Base-by-base conservation (phyloP, 495 filamentous ascomycete species). In the Terfezia claveryi region DNA sequence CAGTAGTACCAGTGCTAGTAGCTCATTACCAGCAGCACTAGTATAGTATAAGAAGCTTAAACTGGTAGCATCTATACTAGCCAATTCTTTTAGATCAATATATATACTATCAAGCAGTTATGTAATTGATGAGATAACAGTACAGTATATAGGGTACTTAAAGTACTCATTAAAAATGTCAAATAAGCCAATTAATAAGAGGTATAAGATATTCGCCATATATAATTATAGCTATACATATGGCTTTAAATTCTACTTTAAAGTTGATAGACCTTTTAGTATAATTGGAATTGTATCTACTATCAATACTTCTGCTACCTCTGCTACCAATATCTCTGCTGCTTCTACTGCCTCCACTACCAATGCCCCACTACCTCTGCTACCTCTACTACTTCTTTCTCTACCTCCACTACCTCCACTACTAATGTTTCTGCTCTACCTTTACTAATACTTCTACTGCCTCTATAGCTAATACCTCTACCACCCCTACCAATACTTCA, bases 191-290 rank as follows among this genome's bases (percentile, higher is more conserved):
- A 56, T 56, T 52, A 23, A 23, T 1, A 1, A 38, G 37, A 44
- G 51, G 0, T 60, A 54, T 20, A 52, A 60, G 27, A 55, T 60
- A 9, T 23, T 51, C 11, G 23, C 58, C 20, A 4, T 60, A 23
- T 60, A 38, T 27, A 6, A 51, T 27, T 17, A 36, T 10, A 49
- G 55, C 9, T 60, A 57, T 36, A 57, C 27, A 0, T 57, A 50
- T 46, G 37, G 49, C 2, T 59, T 59, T 14, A 37, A 56, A 23
- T 59, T 51, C 2, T 52, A 32, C 0, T 59, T 38, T 10, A 27
- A 36, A 8, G n/a, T 56, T 0, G 38, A 27, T 17, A 50, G 32
- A 0, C 51, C 56, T 11, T 44, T 49, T 0, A 10, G 38, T 1
- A 20, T 2, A 1, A 2, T 20, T 20, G 20, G 20, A 20, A n/a